A percentile compares a stretch with the other conserved stretches of the same genome.
Conservation (phyloP, 2,329 filamentous ascomycete genomes). For the Amauroascus verrucosus region DNA sequence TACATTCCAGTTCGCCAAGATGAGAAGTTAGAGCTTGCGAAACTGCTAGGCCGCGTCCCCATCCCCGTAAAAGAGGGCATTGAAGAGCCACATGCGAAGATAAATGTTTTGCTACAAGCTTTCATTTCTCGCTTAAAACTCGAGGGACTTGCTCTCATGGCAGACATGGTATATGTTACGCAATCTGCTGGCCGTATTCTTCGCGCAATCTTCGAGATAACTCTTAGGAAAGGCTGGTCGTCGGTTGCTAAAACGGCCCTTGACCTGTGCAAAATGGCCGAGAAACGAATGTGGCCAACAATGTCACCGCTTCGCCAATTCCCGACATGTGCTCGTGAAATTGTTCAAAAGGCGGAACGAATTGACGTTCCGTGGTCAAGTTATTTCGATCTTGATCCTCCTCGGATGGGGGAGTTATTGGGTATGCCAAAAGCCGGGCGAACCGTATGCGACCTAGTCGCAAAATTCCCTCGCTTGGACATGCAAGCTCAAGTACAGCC, state of each 20-base stretch:
- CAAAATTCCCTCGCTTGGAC: conserved; percentile 87
- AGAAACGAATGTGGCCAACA: conserved; percentile 99
- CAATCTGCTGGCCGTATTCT: conserved; percentile 95
- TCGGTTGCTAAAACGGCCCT: conserved; percentile 84
- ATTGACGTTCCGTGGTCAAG: conserved; percentile 88
- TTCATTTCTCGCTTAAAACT: conserved; percentile 93
- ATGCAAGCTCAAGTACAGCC: conserved; percentile 91
- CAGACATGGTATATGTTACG: conserved; percentile 96
- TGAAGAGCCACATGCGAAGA: conserved; percentile 93
- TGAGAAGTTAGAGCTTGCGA: conserved; percentile 91
- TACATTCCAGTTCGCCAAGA: conserved; percentile 97
- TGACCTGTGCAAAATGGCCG: conserved; percentile 96
- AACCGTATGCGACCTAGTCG: conserved; percentile 72
- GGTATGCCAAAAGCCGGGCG: conserved; percentile 82
- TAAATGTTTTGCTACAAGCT: conserved; percentile 92
- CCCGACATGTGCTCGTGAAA: conserved; percentile 66
- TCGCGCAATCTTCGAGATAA: conserved; percentile 91
- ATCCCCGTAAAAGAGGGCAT: conserved; percentile 97
- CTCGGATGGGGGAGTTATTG: conserved; percentile 88
- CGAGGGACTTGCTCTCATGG: conserved; percentile 90
- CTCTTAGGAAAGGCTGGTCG: conserved; percentile 93
- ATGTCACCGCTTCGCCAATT: conserved; percentile 96
- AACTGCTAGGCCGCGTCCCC: conserved; percentile 77
- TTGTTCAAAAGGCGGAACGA: conserved; percentile 83
- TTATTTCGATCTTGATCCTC: conserved; percentile 94